These are phyloP conservation scores for Kwoniella mangroviensis DNA, from an alignment of 768 basidiomycete genomes.

Conservation along the genomic window DNA sequence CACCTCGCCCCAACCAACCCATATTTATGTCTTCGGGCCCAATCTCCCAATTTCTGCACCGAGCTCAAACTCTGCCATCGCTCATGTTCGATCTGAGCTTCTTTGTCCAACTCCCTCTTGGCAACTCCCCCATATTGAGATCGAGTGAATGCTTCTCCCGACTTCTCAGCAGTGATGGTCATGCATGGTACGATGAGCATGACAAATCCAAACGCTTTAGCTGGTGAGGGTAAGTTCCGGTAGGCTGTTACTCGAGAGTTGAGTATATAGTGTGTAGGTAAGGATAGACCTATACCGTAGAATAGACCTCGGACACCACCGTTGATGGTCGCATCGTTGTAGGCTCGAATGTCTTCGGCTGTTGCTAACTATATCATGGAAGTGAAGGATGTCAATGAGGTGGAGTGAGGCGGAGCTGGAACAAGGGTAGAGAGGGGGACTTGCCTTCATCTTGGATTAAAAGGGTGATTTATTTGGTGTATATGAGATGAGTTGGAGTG, in stretches of 20 bases:
- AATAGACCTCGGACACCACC: conserved; percentile 48
- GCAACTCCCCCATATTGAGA: conserved; percentile 50
- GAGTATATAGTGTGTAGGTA: conserved; percentile 41
- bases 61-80: conserved; percentile 45
- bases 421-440: not conserved
- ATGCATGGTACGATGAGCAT: conserved; percentile 47
- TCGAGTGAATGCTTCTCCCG: conserved; percentile 51
- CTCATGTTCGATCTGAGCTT: conserved; percentile 31
- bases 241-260: conserved; percentile 32
- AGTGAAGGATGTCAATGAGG: not conserved
- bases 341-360: conserved; percentile 33
- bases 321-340: conserved; percentile 39
- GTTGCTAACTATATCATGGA: conserved; percentile 25
- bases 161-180: conserved; percentile 50
- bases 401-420: not conserved
- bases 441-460: conserved; percentile 21
- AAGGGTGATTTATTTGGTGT: not conserved
- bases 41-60: conserved; percentile 46
- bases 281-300: conserved; percentile 37
- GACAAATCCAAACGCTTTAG: conserved; percentile 51
- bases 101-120: conserved; percentile 40
- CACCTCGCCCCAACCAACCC: conserved; percentile 52
- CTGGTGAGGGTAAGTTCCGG: conserved; percentile 44
- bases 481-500: not conserved
- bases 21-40: conserved; percentile 51